Conservation (phyloP, 2,329 filamentous ascomycete species). For the Fusarium odoratissimum region DNA sequence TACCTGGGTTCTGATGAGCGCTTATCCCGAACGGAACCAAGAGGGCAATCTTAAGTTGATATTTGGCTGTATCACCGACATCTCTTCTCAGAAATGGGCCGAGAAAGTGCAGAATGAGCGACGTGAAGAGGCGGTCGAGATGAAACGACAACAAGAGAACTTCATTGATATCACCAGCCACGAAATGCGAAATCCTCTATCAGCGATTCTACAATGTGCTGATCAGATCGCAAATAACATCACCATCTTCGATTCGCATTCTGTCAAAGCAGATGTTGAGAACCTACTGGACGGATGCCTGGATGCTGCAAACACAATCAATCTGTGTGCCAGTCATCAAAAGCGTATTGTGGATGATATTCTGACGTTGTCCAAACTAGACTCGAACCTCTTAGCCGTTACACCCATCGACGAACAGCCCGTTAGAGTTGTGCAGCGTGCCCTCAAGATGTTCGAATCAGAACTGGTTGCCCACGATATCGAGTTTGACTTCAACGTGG, state of each 20-base stretch:
- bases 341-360: conserved; percentile 78
- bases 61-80: conserved; percentile 86
- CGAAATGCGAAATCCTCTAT: conserved; percentile 81
- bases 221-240: conserved; percentile 74
- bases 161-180: conserved; percentile 81
- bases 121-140: conserved; percentile 82
- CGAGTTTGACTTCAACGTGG: conserved; percentile 74
- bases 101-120: conserved; percentile 82
- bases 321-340: conserved; percentile 82
- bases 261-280: conserved; percentile 58
- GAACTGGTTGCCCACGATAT: conserved; percentile 80
- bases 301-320: conserved; percentile 85
- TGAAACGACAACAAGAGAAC: conserved; percentile 78
- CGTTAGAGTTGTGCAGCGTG: conserved; percentile 73
- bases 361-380: conserved; percentile 74
- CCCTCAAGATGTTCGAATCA: conserved; percentile 82
- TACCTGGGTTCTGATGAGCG: conserved; percentile 82
- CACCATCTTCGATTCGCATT: conserved; percentile 53
- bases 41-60: conserved; percentile 76
- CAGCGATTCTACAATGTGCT: conserved; percentile 79
- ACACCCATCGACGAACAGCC: conserved; percentile 78
- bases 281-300: conserved; percentile 66
- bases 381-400: conserved; percentile 76
- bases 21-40: conserved; percentile 76
- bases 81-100: conserved; percentile 86